Evolutionary conservation across 2,329 filamentous ascomycete genomes (phyloP).

Genomic region (Aspergillus sp.): DNA sequence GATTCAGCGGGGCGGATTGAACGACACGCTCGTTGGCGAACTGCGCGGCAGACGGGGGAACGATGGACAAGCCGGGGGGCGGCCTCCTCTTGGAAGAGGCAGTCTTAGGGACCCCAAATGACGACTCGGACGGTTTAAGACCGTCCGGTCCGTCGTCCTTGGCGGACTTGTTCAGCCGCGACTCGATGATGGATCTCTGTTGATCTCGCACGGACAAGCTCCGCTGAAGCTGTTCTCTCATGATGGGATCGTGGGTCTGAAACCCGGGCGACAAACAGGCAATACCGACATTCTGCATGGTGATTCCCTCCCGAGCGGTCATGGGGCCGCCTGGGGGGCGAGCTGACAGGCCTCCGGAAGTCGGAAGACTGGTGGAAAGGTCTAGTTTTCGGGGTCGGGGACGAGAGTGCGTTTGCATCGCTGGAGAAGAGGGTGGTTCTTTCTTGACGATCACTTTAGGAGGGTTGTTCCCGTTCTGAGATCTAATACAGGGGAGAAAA

Average conservation of each 20-base stretch:
- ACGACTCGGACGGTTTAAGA: slow-evolving; percentile 54
- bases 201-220: slow-evolving; percentile 92
- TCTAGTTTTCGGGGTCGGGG: slow-evolving; percentile 48
- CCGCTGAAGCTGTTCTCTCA: slow-evolving; percentile 92
- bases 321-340: slow-evolving; percentile 67
- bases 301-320: slow-evolving; percentile 75
- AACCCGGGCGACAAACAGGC: slow-evolving; percentile 95
- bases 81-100: slow-evolving; percentile 57
- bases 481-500: slow-evolving; percentile 17
- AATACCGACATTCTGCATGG: slow-evolving; percentile 88
- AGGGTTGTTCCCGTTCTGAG: slow-evolving; percentile 49
- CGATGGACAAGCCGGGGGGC: slow-evolving; percentile 85
- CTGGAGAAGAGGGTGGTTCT: slow-evolving; percentile 80
- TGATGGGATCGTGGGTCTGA: slow-evolving; percentile 90
- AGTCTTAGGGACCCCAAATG: slow-evolving; percentile 38
- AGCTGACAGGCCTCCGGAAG: slow-evolving; percentile 54
- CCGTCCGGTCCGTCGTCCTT: slow-evolving; percentile 69
- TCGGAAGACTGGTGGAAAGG: slow-evolving; percentile 44
- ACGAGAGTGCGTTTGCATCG: slow-evolving; percentile 62
- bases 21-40: slow-evolving; percentile 95
- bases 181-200: slow-evolving; percentile 92
- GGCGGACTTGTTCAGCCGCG: slow-evolving; percentile 81
- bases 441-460: slow-evolving; percentile 95
- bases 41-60: slow-evolving; percentile 87
- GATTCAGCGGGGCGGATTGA: slow-evolving; percentile 90